Percentiles rank a stretch among this genome's conserved stretches.
Conservation (phyloP, 495 filamentous ascomycete species). For the Pseudotulostoma volvatum region DNA sequence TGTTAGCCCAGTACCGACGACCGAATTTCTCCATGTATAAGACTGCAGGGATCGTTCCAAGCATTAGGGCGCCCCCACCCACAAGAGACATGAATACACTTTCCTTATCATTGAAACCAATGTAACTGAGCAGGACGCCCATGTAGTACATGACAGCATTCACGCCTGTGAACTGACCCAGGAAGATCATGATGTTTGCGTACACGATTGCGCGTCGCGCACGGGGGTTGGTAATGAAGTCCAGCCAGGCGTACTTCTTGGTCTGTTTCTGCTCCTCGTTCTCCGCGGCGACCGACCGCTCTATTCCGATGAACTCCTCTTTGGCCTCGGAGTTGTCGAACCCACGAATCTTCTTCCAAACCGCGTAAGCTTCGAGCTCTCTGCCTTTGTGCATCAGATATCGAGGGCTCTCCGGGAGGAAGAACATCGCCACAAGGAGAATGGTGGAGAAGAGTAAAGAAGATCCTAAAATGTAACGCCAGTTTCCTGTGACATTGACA, state of each 20-base stretch:
- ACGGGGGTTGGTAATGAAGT: constrained; percentile 43
- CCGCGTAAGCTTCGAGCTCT: constrained; percentile 33
- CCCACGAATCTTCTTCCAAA: constrained; percentile 47
- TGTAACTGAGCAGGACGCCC: constrained; percentile 37
- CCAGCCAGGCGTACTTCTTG: constrained; percentile 38
- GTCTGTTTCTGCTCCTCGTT: constrained; percentile 19
- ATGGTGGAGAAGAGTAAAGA: constrained; percentile 48
- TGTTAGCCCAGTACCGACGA: constrained; percentile 44
- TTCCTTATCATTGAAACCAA: constrained; percentile 35
- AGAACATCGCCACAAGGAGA: constrained; percentile 40
- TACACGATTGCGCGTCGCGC: constrained; percentile 43
- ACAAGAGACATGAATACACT: constrained; percentile 47
- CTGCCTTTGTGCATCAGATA: constrained; percentile 39
- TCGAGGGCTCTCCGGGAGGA: constrained; percentile 40
- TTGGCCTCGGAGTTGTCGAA: constrained; percentile 30
- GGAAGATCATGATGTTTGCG: constrained; percentile 45
- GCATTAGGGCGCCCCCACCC: constrained; percentile 38
- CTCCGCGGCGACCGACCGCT: constrained; percentile 35
- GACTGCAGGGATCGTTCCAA: constrained; percentile 42
- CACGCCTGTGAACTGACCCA: constrained; percentile 45
- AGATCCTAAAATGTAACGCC: constrained; percentile 49
- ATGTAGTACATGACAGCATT: constrained; percentile 51
- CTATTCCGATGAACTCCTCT: constrained; percentile 46
- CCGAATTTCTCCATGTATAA: constrained; percentile 44
- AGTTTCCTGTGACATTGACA: constrained; percentile 39